These are phyloP conservation scores for Trichoderma virens DNA, from an alignment of 495 filamentous ascomycete species.

Conservation along the genomic window DNA sequence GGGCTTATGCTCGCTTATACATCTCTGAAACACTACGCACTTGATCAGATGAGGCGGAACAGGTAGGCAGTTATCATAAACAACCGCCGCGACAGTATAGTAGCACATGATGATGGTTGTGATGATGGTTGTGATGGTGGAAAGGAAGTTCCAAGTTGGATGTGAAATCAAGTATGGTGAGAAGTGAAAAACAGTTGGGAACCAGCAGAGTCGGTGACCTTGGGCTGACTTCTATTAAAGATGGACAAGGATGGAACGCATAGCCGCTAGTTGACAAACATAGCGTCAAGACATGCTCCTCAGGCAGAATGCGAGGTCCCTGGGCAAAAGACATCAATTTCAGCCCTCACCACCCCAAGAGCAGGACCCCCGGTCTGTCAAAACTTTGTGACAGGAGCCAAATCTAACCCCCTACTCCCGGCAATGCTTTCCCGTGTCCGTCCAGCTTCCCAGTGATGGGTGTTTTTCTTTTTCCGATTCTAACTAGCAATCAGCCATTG, in stretches of 20 bases:
- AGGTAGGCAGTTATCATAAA: not conserved
- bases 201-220: not conserved
- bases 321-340: not conserved
- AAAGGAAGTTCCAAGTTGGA: not conserved
- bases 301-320: not conserved
- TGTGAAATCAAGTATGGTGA: not conserved
- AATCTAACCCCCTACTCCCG: no score
- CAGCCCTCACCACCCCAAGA: not conserved
- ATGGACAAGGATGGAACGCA: not conserved
- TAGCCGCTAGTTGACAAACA: not conserved
- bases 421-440: no score
- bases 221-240: not conserved
- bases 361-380: no score
- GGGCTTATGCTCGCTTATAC: not conserved
- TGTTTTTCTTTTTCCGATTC: not conserved
- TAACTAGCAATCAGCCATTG: not conserved
- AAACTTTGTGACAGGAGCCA: no score
- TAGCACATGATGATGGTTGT: not conserved
- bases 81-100: not conserved
- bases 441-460: not conserved
- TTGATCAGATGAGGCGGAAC: not conserved
- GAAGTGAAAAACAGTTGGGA: not conserved
- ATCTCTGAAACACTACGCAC: not conserved
- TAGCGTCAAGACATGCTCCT: not conserved
- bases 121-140: not conserved